Base-by-base conservation (phyloP, 306 rosid species). In the Geum urbanum region DNA sequence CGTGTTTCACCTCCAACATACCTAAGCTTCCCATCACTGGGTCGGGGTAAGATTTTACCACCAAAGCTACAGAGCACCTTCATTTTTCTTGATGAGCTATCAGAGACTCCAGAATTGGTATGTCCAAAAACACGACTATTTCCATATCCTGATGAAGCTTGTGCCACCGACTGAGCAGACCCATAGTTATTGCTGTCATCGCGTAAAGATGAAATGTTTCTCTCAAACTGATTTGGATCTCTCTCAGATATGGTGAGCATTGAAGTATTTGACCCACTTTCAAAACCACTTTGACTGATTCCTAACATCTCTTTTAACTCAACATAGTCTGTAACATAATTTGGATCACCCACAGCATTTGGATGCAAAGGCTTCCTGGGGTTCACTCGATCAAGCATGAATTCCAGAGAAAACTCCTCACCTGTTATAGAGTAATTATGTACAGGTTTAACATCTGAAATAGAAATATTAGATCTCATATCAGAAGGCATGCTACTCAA, bases 1-100 rank as follows among this genome's bases (percentile, higher is more conserved):
- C 85, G 96, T 63, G 97, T 91, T 58, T 91, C 91, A 46, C 97
- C 97, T 58, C 97, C 97, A 73, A 86, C 97, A 78, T 91, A 88
- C 73, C 97, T 85, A 56, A 88, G 85, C 79, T 83, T 88, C 66
- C 96, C 90, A 76, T 91, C 97, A 71, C 82, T 79, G 8, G 97
- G 97, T 44, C 97, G 84, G 41, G 97, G 97, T 62, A 91, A 67
- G 63, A 91, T 80, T 84, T 84, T 88, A 69, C 97, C 96, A 62
- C 96, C 96, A 82, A 80, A 86, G 85, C 97, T 88, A 81, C 96
- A 91, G 12, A 91, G 91, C 80, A 88, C 80, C 75, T 88, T 91
- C 84, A 91, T 83, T 67, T 72, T 78, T 73, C 24, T 62, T 35
- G 81, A 81, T 73, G 80, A 79, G 83, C 84, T 73, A 75, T 80